Evolutionary conservation across 306 rosid species (phyloP).

Genomic region (Inga leiocalycina): DNA sequence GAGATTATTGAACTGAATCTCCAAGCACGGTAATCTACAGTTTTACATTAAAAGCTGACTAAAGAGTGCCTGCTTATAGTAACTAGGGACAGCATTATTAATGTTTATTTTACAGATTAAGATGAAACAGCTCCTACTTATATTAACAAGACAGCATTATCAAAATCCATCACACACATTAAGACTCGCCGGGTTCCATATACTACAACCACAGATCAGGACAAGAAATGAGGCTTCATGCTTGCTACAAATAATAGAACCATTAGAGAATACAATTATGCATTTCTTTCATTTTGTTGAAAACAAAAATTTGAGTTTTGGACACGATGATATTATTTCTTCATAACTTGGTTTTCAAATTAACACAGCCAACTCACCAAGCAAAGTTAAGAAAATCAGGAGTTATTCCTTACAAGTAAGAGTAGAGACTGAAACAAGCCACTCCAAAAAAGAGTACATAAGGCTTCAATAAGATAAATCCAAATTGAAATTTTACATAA

Average conservation of each 20-base stretch:
- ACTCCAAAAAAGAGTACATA: background rate
- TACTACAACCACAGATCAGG: background rate
- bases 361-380: background rate
- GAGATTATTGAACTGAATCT: slow-evolving; percentile 31
- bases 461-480: background rate
- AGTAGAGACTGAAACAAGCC: too few species aligned
- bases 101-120: background rate
- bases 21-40: background rate
- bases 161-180: too few species aligned
- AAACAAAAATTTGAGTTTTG: background rate
- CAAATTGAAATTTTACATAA: background rate
- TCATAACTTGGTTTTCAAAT: background rate
- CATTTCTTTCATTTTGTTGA: background rate
- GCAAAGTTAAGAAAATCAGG: background rate
- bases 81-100: background rate
- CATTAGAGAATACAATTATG: background rate
- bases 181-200: background rate
- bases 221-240: background rate
- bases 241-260: background rate
- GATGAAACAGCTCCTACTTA: background rate
- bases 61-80: background rate
- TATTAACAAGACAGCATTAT: background rate
- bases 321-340: background rate
- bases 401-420: background rate
- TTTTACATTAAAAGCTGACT: background rate